Conservation (phyloP, 305 asterid genomes). For the Fraxinus xanthoxyloides region DNA sequence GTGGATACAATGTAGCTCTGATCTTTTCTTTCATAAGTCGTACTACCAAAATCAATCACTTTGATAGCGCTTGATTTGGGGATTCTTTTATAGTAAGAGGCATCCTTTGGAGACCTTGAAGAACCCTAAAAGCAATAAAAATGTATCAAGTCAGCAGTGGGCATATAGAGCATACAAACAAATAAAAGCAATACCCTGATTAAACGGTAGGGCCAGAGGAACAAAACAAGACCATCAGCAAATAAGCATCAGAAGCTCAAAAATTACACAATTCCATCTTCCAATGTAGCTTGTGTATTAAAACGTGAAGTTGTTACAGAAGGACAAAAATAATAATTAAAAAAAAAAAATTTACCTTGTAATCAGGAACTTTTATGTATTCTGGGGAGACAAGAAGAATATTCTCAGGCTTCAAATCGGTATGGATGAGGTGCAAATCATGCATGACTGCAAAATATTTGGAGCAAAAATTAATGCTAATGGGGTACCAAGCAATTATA, state of each 20-base stretch:
- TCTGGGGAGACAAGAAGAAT: slow-evolving; percentile 80
- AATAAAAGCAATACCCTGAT: background rate
- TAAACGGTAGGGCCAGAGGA: background rate
- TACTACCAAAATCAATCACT: slow-evolving; percentile 94
- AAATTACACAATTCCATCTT: background rate
- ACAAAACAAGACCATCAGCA: background rate
- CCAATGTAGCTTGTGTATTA: background rate
- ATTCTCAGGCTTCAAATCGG: slow-evolving; percentile 93
- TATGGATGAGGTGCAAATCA: slow-evolving; percentile 81
- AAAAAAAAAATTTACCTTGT: slow-evolving; percentile 48
- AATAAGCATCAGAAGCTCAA: background rate
- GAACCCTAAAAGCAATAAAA: slow-evolving; percentile 45
- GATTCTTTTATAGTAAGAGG: slow-evolving; percentile 52
- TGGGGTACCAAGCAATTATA: background rate
- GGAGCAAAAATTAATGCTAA: background rate
- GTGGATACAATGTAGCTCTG: slow-evolving; percentile 79
- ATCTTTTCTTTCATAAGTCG: slow-evolving; percentile 57
- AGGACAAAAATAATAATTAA: background rate
- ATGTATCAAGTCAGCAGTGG: background rate
- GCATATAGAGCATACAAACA: background rate
- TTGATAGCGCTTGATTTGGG: slow-evolving; percentile 88
- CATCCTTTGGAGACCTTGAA: slow-evolving; percentile 57
- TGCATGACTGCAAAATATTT: slow-evolving; percentile 71
- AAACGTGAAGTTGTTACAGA: background rate
- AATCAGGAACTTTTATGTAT: slow-evolving; percentile 69